These are phyloP conservation scores for Hypoxylon sp. DNA, from an alignment of 2,329 filamentous ascomycete species.

Conservation along the genomic window DNA sequence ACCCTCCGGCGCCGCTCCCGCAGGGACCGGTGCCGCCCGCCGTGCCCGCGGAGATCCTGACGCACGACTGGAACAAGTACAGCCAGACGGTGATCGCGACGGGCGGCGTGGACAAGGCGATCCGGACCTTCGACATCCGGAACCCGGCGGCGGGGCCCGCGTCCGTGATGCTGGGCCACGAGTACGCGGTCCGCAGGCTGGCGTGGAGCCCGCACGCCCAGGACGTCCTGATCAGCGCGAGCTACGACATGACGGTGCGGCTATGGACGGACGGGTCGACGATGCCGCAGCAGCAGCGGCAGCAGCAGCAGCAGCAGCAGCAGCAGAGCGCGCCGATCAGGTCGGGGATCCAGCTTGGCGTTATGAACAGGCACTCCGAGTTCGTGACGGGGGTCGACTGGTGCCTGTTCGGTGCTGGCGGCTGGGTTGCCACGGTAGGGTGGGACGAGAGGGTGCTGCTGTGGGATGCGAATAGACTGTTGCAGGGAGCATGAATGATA, in stretches of 20 bases:
- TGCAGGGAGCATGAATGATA: slow-evolving; percentile 39
- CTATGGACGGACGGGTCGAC: slow-evolving; percentile 84
- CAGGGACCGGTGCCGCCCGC: slow-evolving; percentile 52
- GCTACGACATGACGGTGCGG: slow-evolving; percentile 98
- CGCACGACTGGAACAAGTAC: slow-evolving; percentile 99
- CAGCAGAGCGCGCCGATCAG: slow-evolving; percentile 53
- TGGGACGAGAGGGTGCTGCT: slow-evolving; percentile 94
- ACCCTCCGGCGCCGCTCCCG: slow-evolving; percentile 61
- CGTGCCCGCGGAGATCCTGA: slow-evolving; percentile 84
- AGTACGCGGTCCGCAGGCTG: slow-evolving; percentile 87
- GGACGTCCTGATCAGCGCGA: slow-evolving; percentile 86
- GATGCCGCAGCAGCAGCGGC: slow-evolving; percentile 52
- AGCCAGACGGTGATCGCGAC: slow-evolving; percentile 85
- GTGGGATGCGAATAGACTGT: slow-evolving; percentile 78
- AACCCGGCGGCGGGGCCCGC: slow-evolving; percentile 78
- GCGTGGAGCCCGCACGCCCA: slow-evolving; percentile 95
- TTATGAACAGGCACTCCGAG: slow-evolving; percentile 94
- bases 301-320: too few relatives aligned
- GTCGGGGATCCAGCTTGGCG: slow-evolving; percentile 78
- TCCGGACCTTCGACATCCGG: slow-evolving; percentile 92
- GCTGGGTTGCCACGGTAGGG: slow-evolving; percentile 93
- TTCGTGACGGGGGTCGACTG: slow-evolving; percentile 97
- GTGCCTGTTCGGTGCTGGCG: slow-evolving; percentile 95
- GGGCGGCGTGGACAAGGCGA: slow-evolving; percentile 86
- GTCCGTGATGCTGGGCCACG: slow-evolving; percentile 82